Base-by-base conservation (phyloP, 1,284 basidiomycete species). In the Sporisorium iseilematis-ciliati region DNA sequence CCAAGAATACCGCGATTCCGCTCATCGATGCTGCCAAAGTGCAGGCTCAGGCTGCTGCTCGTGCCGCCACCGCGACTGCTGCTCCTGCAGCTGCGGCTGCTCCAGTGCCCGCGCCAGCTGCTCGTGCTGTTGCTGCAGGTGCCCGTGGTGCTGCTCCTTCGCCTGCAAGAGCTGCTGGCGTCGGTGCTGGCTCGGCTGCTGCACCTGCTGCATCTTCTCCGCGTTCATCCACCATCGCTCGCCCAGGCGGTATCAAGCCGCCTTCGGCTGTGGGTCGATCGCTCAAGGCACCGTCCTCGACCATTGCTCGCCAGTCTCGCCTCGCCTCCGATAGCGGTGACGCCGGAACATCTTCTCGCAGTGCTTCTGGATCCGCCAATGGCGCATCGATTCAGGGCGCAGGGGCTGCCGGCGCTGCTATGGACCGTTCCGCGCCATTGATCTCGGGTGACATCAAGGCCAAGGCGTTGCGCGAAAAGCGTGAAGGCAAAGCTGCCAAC, bases 1-100 rank as follows among this genome's bases (percentile, higher is more conserved):
- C 95, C 12, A 91, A 91, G 66, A 88, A 90, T 41, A 92, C 92
- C 16, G 94, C 95, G 4, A 86, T 93, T 8, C 95, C 95, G 4
- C 87, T 98, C 26, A 93, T 99, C 67, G 93, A 97, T 82, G 87
- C 87, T 20, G 88, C 88, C 3, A 86, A 87, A 50, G 57, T 63
- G 8, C 65, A 78, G 23, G 78, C 77, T 2, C 65, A 70, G 51
- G 57, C 79, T 11, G 48, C 77, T 18, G 69, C 75, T 49, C 66
- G 68, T 18, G 59, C 86, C 3, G 51, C 82, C 10, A 21, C 73
- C 16, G 38, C 75, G 6, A 58, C 71, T 4, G 41, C 74, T 3
- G 59, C 71, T 23, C 50, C 72, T 6, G 45, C 62, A 14, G 50
- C 71, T 5, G 43, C 64, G 1, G 48, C 70, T 40, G 43, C 65